Evolutionary conservation across 2,329 filamentous ascomycete species (phyloP).

Genomic region (Pseudocercospora fuligena): DNA sequence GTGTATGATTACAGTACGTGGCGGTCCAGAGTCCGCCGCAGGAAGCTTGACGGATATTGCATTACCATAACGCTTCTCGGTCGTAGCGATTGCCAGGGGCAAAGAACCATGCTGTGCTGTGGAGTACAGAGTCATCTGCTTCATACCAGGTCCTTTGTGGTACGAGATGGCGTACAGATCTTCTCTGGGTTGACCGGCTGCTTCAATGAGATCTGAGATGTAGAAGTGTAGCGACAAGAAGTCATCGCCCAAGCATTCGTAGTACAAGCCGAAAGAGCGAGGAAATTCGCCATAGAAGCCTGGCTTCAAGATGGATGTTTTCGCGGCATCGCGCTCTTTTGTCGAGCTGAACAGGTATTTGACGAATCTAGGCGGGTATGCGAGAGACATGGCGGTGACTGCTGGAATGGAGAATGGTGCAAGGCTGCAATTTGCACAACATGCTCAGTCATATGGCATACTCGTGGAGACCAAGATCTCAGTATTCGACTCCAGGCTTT

Average conservation of each 20-base stretch:
- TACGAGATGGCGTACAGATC: constrained; percentile 8
- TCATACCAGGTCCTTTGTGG: constrained; percentile 10
- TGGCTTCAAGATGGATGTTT: neutral
- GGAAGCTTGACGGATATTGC: constrained; percentile 3
- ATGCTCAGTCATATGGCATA: neutral
- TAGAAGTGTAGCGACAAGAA: constrained; percentile 9
- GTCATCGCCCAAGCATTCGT: constrained; percentile 4
- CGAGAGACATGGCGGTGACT: constrained; percentile 4
- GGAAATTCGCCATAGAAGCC: constrained; percentile 7
- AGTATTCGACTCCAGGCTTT: neutral
- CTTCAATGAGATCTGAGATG: neutral
- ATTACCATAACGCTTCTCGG: constrained; percentile 1
- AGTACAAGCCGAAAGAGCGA: constrained; percentile 10
- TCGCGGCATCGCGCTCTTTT: constrained; percentile 5
- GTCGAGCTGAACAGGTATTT: constrained; percentile 8
- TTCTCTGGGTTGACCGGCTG: neutral
- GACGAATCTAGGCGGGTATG: constrained; percentile 9
- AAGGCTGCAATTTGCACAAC: neutral
- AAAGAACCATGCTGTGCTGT: neutral
- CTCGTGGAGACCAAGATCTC: neutral
- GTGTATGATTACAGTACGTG: neutral
- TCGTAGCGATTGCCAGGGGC: constrained; percentile 7
- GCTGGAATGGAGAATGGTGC: neutral
- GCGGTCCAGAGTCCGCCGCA: neutral
- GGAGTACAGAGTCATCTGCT: constrained; percentile 8